Base-by-base conservation (phyloP, 768 basidiomycete genomes). In the Lentinula detonsa region DNA sequence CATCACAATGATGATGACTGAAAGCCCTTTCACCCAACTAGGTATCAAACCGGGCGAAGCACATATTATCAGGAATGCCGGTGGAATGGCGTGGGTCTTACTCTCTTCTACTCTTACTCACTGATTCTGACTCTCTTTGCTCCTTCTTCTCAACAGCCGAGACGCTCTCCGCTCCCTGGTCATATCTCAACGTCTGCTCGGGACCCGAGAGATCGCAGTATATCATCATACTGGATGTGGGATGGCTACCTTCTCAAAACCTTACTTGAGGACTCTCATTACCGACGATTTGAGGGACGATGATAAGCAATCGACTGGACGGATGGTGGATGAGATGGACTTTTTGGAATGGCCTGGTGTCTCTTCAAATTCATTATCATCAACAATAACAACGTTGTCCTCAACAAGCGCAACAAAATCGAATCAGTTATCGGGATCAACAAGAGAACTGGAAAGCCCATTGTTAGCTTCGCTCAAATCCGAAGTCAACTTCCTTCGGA, bases 221-320 rank as follows among this genome's bases (percentile, higher is more conserved):
- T 74, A 83, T 68, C 81, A 83, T 66, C 83, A 85, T 68, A 82
- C 79, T 5, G 80, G 76, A 59, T 83, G 83, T 62, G 83, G 83
- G 33, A 81, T 84, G 82, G 66, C 79, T 55, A 78, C 75, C 5
- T 79, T 82, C 71, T 72, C 68, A 8, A 73, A 74, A 7, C 67
- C 70, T 0, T 57, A 73, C 42, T 66, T 82, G 40, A 78, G 74
- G 55, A 64, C 67, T 28, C 65, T 73, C 28, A 71, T 82, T 61
- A 75, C 74, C 63, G 69, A 71, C 11, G 21, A 21, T 46, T 46
- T 28, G 34, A 67, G 67, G 35, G 69, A 68, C 56, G 55, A 37
- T 48, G 62, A n/a, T 57, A 48, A 35, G 70, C 72, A 10, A 48
- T 62, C 67, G 15, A 60, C 67, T 42, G 63, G 65, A 3, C 53